A percentile compares a stretch with the other conserved stretches of the same genome.
These are phyloP conservation scores for Chytriomyces hyalinus DNA, from an alignment of 192 early-diverging fungal species.

Conservation along the genomic window DNA sequence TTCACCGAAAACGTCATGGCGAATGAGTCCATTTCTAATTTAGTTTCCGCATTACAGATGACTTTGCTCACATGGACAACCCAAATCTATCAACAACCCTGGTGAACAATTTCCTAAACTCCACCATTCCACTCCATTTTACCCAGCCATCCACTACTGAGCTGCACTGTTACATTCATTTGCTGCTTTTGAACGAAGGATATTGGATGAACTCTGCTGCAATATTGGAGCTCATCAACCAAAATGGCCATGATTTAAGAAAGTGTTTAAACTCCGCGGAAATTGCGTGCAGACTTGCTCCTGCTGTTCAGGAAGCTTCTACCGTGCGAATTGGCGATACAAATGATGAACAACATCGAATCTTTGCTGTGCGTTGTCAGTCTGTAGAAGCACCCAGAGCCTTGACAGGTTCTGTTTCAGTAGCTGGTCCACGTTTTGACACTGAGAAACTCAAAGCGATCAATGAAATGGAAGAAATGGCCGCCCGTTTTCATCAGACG, in stretches of 20 bases:
- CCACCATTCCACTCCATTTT: slow-evolving; percentile 19
- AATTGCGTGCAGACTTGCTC: background rate
- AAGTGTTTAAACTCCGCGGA: slow-evolving; percentile 6
- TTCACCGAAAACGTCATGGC: too few species aligned
- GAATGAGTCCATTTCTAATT: too few species aligned
- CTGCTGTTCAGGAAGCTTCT: background rate
- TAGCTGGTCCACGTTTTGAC: background rate
- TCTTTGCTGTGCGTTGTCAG: background rate
- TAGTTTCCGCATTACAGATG: too few species aligned
- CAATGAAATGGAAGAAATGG: background rate
- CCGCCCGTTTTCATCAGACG: too few species aligned
- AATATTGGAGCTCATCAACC: background rate
- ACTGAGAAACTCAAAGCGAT: background rate
- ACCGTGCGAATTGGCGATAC: background rate
- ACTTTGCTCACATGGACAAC: too few species aligned
- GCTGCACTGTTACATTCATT: slow-evolving; percentile 30
- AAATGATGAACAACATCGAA: background rate
- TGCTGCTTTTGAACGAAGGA: slow-evolving; percentile 11
- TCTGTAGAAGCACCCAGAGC: background rate
- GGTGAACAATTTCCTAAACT: background rate
- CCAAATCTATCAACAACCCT: background rate
- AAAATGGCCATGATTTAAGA: slow-evolving; percentile 14
- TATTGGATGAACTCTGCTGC: slow-evolving; percentile 19
- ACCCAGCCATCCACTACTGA: slow-evolving; percentile 1
- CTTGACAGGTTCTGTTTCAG: background rate